Conservation (phyloP, 441 rosid genomes). For the Corymbia calophylla region DNA sequence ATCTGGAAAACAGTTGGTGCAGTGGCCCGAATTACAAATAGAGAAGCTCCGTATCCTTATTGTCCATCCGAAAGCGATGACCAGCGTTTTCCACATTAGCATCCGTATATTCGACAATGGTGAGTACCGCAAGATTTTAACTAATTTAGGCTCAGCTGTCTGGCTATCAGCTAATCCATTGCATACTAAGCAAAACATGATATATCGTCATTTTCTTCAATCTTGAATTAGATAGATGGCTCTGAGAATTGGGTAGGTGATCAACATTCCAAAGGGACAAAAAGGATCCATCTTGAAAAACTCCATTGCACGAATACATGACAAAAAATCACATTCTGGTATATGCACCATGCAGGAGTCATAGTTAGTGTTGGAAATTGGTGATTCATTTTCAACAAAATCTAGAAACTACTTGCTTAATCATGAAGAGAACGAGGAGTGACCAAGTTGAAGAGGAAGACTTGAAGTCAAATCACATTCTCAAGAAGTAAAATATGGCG, state of each 20-base stretch:
- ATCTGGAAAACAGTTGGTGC: too few species aligned
- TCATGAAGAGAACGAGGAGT: too few species aligned
- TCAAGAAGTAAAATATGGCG: too few species aligned
- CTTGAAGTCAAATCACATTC: too few species aligned
- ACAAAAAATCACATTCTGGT: conserved; percentile 92
- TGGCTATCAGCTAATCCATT: background rate
- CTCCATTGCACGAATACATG: conserved; percentile 85
- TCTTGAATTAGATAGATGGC: background rate
- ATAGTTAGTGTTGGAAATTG: too few species aligned
- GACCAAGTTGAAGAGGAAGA: too few species aligned
- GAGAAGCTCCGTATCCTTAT: background rate
- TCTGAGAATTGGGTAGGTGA: background rate
- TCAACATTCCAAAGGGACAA: background rate
- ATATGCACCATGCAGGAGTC: conserved; percentile 96
- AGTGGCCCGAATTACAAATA: too few species aligned
- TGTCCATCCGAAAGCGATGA: background rate
- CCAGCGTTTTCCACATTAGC: background rate
- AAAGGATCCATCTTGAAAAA: conserved; percentile 57
- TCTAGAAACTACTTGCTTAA: too few species aligned
- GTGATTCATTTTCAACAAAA: too few species aligned
- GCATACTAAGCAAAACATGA: background rate
- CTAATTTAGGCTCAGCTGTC: background rate
- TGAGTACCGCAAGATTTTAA: background rate
- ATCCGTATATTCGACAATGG: background rate
- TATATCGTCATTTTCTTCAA: background rate